Base-by-base conservation (phyloP, 2,329 filamentous ascomycete genomes). In the Penicillium corylophilum region DNA sequence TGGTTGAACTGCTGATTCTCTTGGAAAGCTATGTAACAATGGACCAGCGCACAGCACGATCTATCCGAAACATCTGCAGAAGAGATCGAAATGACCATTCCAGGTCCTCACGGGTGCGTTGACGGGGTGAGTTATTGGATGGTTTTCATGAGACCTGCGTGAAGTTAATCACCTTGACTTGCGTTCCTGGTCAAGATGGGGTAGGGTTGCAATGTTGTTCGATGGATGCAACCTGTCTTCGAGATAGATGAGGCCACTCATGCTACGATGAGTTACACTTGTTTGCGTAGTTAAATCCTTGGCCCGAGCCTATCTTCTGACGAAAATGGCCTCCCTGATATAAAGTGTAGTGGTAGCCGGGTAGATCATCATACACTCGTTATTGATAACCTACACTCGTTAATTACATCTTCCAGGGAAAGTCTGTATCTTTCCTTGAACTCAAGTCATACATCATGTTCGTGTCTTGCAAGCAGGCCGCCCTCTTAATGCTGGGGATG, bases 1-100 rank as follows among this genome's bases (percentile, higher is more conserved):
- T 10, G 24, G 38, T 31, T 44, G 40, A 39, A 20, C 28, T 41
- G 33, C 43, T 28, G 18, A 20, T 33, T 15, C 23, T 45, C 24
- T 40, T 24, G 3, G 29, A 9, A 35, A 12, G 20, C 36, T 50
- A 61, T 61, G 60, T 60, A 62, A 61, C 56, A 40, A 48, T 54
- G 43, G 18, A 60, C 44, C 51, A 51, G 29, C 2, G 28, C 29
- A 31, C 39, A n/a, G 28, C 26, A 41, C 23, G 13, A 20, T 46
- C 31, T 45, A 46, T 16, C 42, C 16, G 51, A 61, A 53, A 55
- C 44, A 56, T 46, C 40, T 50, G 16, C 26, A 49, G 40, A 36
- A 36, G 42, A 10, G 8, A 20, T 35, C 2, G 8, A 9, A 41
- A 48, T 28, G 23, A 16, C 18, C 13, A 13, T 41, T 40, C 20